Evolutionary conservation across 2,329 filamentous ascomycete species (phyloP), one percentile per base, ranked within the genome.

Genomic region (Aspergillus glaucus): DNA sequence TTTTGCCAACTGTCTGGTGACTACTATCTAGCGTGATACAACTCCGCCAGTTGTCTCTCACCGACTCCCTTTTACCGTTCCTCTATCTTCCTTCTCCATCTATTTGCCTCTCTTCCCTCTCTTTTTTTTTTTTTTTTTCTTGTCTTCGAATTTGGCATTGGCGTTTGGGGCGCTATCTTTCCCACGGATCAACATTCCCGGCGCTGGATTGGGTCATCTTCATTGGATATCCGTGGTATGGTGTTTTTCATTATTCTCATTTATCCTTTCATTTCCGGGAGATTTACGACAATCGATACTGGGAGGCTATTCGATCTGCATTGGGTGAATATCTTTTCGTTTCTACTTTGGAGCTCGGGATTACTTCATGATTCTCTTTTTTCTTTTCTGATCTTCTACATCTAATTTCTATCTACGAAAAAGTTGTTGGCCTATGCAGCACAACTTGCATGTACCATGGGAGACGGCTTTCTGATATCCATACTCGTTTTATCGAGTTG

Each of bases 141-240:
- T 47, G 54, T 28, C 26, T 28, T 28, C 26, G 10, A 28, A 28
- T 28, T 50, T 51, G 52, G 51, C 52, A 53, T 55, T 49, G 55
- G 57, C 57, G 58, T 58, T 52, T n/a, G 36, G 42, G 54, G 55
- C 54, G 50, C 53, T 53, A 36, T 45, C 45, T 54, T 36, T 26
- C 47, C 51, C 47, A 54, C 21, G 40, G 39, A 50, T 55, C 43
- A 45, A 54, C 44, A 49, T 52, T 45, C 44, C 52, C 52, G 55
- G 58, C 55, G 58, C 54, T 58, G 52, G 54, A 45, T 54, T 51
- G 57, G 58, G 39, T 51, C 42, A 46, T 49, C 36, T 46, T 51
- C 44, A 40, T 49, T 55, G 50, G 52, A 46, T 49, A 52, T 53
- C 51, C 49, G 44, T 50, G 51, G 51, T 53, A 56, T 53, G 56